phyloP scores from a whole-genome alignment of 768 basidiomycete species.

The Psilocybe cubensis region DNA sequence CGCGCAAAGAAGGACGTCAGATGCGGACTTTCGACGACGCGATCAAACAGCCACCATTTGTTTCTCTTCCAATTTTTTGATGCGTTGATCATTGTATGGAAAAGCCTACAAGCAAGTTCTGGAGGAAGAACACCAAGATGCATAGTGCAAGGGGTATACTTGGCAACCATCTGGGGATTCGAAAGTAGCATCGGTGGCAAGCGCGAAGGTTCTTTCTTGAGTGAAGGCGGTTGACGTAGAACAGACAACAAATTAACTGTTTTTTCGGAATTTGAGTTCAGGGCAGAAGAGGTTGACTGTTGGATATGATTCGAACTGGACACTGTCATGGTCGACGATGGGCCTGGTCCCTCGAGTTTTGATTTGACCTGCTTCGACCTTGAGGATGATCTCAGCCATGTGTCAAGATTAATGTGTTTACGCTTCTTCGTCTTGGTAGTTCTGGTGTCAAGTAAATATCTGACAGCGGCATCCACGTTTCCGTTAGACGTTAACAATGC shows the following conservation, averaged over 20 bases:
- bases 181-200: constrained; percentile 66
- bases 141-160: constrained; percentile 77
- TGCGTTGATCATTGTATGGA: constrained; percentile 69
- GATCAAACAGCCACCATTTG: constrained; percentile 86
- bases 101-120: constrained; percentile 75
- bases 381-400: constrained; percentile 52
- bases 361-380: constrained; percentile 17
- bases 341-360: background rate
- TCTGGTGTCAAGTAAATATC: constrained; percentile 31
- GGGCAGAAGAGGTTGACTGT: constrained; percentile 6
- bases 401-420: constrained; percentile 50
- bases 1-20: constrained; percentile 78
- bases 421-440: constrained; percentile 40
- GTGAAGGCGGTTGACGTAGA: constrained; percentile 52
- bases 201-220: constrained; percentile 36
- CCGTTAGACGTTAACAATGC: constrained; percentile 61
- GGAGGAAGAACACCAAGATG: constrained; percentile 72
- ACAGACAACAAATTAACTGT: constrained; percentile 56
- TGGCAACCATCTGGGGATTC: constrained; percentile 63
- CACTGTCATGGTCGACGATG: constrained; percentile 3
- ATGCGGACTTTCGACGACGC: constrained; percentile 83
- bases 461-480: constrained; percentile 55
- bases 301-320: constrained; percentile 20
- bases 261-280: constrained; percentile 28
- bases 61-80: constrained; percentile 70